Base-by-base conservation (phyloP, 2,329 filamentous ascomycete species). In the Botrytis galanthina region DNA sequence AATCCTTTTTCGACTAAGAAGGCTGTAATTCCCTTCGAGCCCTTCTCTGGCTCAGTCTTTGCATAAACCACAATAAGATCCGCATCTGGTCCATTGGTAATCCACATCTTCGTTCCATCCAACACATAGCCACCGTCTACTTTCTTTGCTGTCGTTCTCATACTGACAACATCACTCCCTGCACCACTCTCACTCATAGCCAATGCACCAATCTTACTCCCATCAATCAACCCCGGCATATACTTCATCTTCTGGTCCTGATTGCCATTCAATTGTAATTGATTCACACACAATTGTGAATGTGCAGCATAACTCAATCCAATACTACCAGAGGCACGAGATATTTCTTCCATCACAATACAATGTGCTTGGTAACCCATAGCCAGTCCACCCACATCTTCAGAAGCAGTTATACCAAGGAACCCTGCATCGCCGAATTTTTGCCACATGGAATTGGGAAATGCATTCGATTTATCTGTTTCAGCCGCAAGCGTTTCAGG, bases 281-380 rank as follows among this genome's bases (percentile, higher is more conserved):
- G 96, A 83, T 99, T 99, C 74, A 98, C 92, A 84, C 96, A 98
- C 70, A 99, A 87, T 83, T 99, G 96, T 44, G 93, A 96, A 84
- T 99, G 96, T 12, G 96, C 96, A 3, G 95, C 95, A 82, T 98
- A 99, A 78, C 93, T 97, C 64, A 99, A 88, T 0, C 90, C 95
- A 79, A 97, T 94, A 75, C 90, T 93, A 22, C 85, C 95, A 70
- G 92, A 95, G 4, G 95, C 95, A 74, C 95, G 88, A 73, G 92
- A 96, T 60, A 99, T 86, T 85, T 98, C 96, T 84, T 99, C 96
- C 90, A 98, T 92, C 63, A 98, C 94, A 10, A 97, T 86, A 81
- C 94, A 97, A 84, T 99, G 96, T 62, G 96, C 95, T 84, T 98
- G 95, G 83, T 98, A 99, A 18, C 96, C 96, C 90, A 98, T 92